Evolutionary conservation across 257 asterid species (phyloP), one percentile per base, ranked within the genome.

Genomic region (Jasminum sambac): DNA sequence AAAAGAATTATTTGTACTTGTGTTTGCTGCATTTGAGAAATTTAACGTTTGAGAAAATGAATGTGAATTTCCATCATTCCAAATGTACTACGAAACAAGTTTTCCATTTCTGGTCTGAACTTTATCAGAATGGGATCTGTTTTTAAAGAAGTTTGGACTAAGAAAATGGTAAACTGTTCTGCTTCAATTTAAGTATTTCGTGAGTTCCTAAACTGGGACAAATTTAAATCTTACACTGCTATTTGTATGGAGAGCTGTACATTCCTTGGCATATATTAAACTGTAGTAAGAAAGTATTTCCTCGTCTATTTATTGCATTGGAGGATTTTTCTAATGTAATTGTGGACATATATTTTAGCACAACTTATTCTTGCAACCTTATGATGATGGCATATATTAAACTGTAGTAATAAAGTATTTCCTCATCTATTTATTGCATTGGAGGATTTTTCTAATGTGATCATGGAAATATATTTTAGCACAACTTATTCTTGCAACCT

Each of bases 161-260:
- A 19, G 58, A 30, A 58, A 52, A 46, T 73, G 48, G 1, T 17
- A 11, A 21, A 73, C 50, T 57, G 42, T 7, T 71, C 66, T 62
- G 67, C 21, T 67, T 44, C 16, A 44, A 44, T 44, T 44, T 5
- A 14, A 44, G 55, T 8, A 44, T 44, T 44, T 2, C 1, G 3
- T 13, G 55, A 48, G 58, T n/a, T 48, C 58, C 11, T n/a, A n/a
- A 48, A n/a, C 23, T n/a, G 11, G 23, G 11, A n/a, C 16, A 48
- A 48, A 48, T 23, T 48, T 48, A 48, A n/a, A 48, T 48, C 11
- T 5, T 5, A 10, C 11, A 21, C 16, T 19, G 5, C 9, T 9
- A 0, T 46, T 44, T 44, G 55, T 14, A 44, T 44, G 55, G 8
- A 38, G n/a, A n/a, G n/a, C n/a, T n/a, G n/a, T n/a, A n/a, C n/a